Evolutionary conservation across 441 rosid genomes (phyloP), one percentile per base, ranked within the genome.

Genomic region (Populus tomentosa): DNA sequence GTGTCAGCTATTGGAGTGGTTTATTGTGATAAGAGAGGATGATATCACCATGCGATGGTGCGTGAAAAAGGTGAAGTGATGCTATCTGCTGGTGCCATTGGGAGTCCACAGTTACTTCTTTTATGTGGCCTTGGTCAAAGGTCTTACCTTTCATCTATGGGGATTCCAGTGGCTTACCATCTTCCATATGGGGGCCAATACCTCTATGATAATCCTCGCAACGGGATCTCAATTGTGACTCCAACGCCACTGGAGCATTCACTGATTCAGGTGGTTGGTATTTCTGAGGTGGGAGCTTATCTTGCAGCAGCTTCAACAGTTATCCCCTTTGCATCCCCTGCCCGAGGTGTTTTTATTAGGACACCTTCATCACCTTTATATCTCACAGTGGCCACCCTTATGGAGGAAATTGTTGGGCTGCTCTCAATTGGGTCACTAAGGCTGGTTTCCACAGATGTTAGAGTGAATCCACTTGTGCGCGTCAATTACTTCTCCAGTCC

Each of bases 221-320:
- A 92, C n/a, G 97, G 96, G 2, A 92, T 95, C 84, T 93, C 97
- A 59, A 85, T 95, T 69, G 86, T 90, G 76, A 97, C 97, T 20
- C 88, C 97, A 2, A 72, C 88, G 69, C 98, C 95, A 61, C 78
- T 94, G 79, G 97, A 90, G 81, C 91, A 86, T 78, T 95, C 98
- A 13, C 80, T 95, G 53, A 89, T 95, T 56, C 97, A 95, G 81
- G 97, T 95, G 1, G 98, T 89, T 20, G 98, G 98, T 21, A 88
- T 95, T 32, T 93, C 97, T 1, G 82, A 90, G 18, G 72, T 67
- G 0, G 98, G 98, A 26, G 89, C 94, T 72, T 94, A 93, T 75
- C 77, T 94, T 5, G 98, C 93, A 77, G 98, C 98, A 71, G 94
- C 95, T 61, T 91, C 98, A 0, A 91, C 74, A 77, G 91, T 87